A percentile compares a stretch with the other conserved stretches of the same genome.
Evolutionary conservation across 2,329 filamentous ascomycete genomes (phyloP).

Genomic region (Curvularia lunata): DNA sequence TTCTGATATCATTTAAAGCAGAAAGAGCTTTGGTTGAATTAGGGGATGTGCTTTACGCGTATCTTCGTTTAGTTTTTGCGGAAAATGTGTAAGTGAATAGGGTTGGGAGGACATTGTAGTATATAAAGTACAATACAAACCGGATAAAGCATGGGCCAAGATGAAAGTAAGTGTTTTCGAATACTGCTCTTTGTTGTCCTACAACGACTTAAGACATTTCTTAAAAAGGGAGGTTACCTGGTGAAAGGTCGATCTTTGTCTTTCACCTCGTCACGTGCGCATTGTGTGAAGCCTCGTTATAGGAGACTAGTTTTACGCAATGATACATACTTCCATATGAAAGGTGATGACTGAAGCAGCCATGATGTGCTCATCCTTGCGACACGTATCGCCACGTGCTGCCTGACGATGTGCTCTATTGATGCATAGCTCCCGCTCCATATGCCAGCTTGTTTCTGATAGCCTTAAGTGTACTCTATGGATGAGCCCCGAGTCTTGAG

Average conservation of each 20-base stretch:
- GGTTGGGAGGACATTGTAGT: constrained; percentile 10
- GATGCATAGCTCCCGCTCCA: constrained; percentile 17
- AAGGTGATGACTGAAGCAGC: not conserved
- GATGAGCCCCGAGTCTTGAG: not conserved
- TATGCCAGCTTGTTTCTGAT: constrained; percentile 13
- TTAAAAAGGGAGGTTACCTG: constrained; percentile 5
- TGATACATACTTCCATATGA: constrained; percentile 13
- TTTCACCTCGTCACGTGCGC: constrained; percentile 22
- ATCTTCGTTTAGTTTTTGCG: too few species aligned
- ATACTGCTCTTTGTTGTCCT: constrained; percentile 39
- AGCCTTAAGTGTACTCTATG: not conserved
- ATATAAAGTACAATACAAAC: constrained; percentile 39
- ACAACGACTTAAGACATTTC: constrained; percentile 24
- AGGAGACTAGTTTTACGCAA: constrained; percentile 20
- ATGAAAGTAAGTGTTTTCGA: constrained; percentile 31
- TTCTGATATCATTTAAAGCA: too few species aligned
- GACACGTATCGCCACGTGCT: constrained; percentile 11
- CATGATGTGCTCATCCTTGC: not conserved
- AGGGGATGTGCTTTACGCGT: too few species aligned
- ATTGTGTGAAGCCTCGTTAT: constrained; percentile 21
- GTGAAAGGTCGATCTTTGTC: constrained; percentile 35
- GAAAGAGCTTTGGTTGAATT: too few species aligned
- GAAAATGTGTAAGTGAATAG: too few species aligned
- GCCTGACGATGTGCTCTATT: constrained; percentile 18
- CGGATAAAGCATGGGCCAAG: constrained; percentile 26